A percentile compares a stretch with the other conserved stretches of the same genome.
These are phyloP conservation scores for Pseudovirgaria hyperparasitica DNA, from an alignment of 2,329 filamentous ascomycete species.

Conservation along the genomic window DNA sequence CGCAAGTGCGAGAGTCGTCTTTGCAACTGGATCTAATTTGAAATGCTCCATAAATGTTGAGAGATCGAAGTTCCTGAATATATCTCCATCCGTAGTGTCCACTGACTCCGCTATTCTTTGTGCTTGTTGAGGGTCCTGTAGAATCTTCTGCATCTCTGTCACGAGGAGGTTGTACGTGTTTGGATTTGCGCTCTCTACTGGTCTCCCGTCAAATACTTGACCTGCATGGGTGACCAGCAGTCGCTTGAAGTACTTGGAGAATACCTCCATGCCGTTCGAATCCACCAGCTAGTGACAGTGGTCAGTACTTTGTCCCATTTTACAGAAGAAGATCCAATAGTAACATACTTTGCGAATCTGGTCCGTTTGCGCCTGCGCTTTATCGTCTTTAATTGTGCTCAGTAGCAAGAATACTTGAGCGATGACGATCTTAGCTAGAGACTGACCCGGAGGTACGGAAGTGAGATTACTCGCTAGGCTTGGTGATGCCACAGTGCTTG, in stretches of 20 bases:
- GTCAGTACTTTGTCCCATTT: conserved; percentile 1
- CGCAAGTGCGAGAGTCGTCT: conserved; percentile 75
- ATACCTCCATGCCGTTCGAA: conserved; percentile 99
- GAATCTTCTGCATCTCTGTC: conserved; percentile 76
- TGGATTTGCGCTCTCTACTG: conserved; percentile 58
- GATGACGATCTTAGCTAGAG: conserved; percentile 80
- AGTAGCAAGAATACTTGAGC: conserved; percentile 91
- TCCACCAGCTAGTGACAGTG: conserved; percentile 60
- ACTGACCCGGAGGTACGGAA: conserved; percentile 29
- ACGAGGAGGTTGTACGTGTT: conserved; percentile 75
- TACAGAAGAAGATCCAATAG: not conserved
- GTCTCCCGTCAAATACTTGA: conserved; percentile 75
- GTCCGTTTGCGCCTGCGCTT: conserved; percentile 72
- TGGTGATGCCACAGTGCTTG: conserved; percentile 41
- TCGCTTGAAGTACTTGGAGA: conserved; percentile 87
- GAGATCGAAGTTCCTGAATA: conserved; percentile 94
- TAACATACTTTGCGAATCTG: conserved; percentile 75
- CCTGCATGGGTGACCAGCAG: conserved; percentile 82
- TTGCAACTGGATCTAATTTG: conserved; percentile 76
- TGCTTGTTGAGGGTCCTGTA: conserved; percentile 68
- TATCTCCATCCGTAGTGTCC: conserved; percentile 78
- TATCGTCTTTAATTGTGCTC: conserved; percentile 89
- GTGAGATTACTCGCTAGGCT: conserved; percentile 36
- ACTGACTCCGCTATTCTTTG: conserved; percentile 88
- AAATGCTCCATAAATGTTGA: conserved; percentile 93